phyloP scores from a whole-genome alignment of 495 filamentous ascomycete species.

The Lasiosphaeria ovina region DNA sequence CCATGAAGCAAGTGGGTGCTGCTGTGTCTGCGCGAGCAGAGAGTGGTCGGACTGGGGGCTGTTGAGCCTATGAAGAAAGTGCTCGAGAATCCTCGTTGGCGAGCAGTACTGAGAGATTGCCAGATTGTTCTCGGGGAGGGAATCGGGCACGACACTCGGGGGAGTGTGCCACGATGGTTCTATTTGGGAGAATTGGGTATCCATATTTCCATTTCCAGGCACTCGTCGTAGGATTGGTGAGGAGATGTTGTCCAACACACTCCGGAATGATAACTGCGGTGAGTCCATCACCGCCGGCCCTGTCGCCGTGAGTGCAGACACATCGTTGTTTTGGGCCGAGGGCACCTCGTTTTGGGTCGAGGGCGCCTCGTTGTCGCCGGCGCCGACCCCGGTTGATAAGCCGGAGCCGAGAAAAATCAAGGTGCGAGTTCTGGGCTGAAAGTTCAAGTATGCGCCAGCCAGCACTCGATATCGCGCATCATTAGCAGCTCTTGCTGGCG shows the following conservation, averaged over 20 bases:
- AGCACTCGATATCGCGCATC: constrained; percentile 63
- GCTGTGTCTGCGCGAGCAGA: not conserved
- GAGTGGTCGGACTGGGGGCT: constrained; percentile 24
- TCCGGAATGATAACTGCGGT: constrained; percentile 43
- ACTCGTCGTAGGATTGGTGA: constrained; percentile 35
- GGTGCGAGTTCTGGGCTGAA: constrained; percentile 38
- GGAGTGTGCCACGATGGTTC: constrained; percentile 38
- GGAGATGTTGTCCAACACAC: constrained; percentile 42
- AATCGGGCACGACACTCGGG: constrained; percentile 43
- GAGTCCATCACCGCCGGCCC: constrained; percentile 19
- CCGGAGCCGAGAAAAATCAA: not conserved
- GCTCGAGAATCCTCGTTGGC: constrained; percentile 42
- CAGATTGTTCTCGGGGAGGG: constrained; percentile 32
- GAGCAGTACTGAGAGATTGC: constrained; percentile 32
- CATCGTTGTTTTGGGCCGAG: too few relatives aligned
- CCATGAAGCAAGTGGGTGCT: not conserved
- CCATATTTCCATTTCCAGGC: constrained; percentile 4
- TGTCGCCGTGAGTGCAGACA: too few relatives aligned
- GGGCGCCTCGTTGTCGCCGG: too few relatives aligned
- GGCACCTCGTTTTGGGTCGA: too few relatives aligned
- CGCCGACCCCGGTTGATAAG: too few relatives aligned
- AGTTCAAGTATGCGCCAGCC: constrained; percentile 59
- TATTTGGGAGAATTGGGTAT: constrained; percentile 9
- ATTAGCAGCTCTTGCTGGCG: constrained; percentile 58
- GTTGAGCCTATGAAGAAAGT: constrained; percentile 36